These are phyloP conservation scores for Pythium phragmiticola DNA, from an alignment of 352 stramenopile genomes.

Conservation along the genomic window DNA sequence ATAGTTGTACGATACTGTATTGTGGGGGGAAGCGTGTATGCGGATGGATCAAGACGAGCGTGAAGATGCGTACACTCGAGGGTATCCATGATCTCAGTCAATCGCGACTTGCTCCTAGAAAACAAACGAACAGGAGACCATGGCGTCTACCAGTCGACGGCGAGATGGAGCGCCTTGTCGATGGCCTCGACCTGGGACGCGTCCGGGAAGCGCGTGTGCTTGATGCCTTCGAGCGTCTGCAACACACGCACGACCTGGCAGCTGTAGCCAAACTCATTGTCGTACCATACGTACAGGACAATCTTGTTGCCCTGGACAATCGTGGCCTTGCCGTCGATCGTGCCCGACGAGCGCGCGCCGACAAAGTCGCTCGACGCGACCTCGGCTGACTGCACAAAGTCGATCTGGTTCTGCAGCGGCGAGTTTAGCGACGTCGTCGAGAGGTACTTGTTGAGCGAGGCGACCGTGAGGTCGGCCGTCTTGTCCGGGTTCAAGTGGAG, in stretches of 20 bases:
- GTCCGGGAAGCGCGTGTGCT: conserved; percentile 70
- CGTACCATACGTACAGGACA: conserved; percentile 89
- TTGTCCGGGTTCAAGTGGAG: conserved; percentile 86
- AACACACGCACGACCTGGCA: conserved; percentile 83
- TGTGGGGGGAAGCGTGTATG: too few species aligned
- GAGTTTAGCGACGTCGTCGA: conserved; percentile 81
- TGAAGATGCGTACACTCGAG: too few species aligned
- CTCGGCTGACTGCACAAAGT: conserved; percentile 85
- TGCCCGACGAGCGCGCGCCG: conserved; percentile 65
- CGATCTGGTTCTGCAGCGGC: conserved; percentile 85
- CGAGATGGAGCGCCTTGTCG: conserved; percentile 60
- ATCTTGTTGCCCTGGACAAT: conserved; percentile 85
- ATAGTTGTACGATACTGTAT: too few species aligned
- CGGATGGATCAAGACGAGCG: too few species aligned
- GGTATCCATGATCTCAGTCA: too few species aligned
- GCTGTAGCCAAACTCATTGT: conserved; percentile 91
- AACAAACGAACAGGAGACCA: too few species aligned
- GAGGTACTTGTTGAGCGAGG: conserved; percentile 78
- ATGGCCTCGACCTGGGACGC: conserved; percentile 66
- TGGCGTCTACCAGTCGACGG: conserved; percentile 17
- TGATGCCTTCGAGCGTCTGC: conserved; percentile 78
- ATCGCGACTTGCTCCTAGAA: not conserved
- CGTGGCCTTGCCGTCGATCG: conserved; percentile 82
- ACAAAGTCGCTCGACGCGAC: conserved; percentile 85
- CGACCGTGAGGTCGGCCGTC: conserved; percentile 52